Conservation (phyloP, 495 filamentous ascomycete species). For the Aspergillus sparsus region DNA sequence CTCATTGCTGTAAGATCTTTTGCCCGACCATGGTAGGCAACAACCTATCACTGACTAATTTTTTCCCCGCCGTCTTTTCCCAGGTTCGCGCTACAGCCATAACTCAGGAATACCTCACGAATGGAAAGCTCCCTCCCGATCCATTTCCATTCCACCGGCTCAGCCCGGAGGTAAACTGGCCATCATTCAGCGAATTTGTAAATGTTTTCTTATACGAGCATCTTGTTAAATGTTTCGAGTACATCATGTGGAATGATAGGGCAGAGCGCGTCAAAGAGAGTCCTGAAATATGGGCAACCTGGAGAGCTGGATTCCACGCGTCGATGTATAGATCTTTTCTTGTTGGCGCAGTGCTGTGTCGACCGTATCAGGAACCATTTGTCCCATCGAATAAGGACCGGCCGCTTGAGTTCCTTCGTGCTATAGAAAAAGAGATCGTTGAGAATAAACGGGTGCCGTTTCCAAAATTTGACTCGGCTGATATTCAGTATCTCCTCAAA, state of each 20-base stretch:
- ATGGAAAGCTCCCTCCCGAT: not conserved
- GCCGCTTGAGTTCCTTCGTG: not conserved
- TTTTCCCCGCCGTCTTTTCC: no score
- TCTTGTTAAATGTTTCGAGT: not conserved
- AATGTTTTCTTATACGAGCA: not conserved
- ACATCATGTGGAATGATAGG: not conserved
- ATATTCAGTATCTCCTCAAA: not conserved
- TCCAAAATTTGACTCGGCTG: not conserved
- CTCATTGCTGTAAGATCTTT: no score
- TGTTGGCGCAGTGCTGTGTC: not conserved
- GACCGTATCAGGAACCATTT: constrained; percentile 1
- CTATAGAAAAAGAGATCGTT: not conserved
- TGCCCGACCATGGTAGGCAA: no score
- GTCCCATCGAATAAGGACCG: not conserved
- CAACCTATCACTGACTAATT: no score
- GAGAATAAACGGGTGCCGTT: not conserved
- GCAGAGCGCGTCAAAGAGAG: not conserved
- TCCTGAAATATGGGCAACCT: not conserved
- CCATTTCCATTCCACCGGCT: not conserved
- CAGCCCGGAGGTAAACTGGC: not conserved
- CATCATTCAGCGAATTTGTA: not conserved
- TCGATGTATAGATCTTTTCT: not conserved
- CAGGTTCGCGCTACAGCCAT: not conserved
- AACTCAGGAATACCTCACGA: not conserved
- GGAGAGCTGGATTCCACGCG: not conserved